These are phyloP conservation scores for Noccaea bulbosa DNA, from an alignment of 345 rosid species.

Conservation along the genomic window DNA sequence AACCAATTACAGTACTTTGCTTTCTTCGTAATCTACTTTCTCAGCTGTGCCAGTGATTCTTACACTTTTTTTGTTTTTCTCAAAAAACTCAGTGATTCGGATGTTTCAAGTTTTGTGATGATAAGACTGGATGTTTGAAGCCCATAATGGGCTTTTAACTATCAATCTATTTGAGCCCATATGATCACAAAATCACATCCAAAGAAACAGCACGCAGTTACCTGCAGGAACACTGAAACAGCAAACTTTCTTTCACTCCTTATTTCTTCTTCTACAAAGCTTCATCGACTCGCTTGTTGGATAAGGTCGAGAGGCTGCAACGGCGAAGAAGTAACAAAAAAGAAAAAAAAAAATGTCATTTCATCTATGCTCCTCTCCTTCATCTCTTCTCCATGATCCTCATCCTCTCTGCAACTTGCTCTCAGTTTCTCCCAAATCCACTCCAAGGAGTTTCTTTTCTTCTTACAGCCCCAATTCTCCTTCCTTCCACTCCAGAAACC, in stretches of 20 bases:
- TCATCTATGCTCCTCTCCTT: conserved; percentile 53
- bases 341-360: conserved; percentile 50
- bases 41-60: too few species aligned
- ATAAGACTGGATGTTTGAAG: too few species aligned
- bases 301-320: conserved; percentile 38
- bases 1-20: too few species aligned
- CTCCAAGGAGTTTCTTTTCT: conserved; percentile 39
- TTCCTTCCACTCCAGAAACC: conserved; percentile 41
- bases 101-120: too few species aligned
- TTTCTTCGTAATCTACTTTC: too few species aligned
- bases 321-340: neutral
- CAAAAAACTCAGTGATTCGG: too few species aligned
- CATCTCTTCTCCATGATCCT: conserved; percentile 53
- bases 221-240: neutral
- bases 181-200: neutral
- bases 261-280: conserved; percentile 9
- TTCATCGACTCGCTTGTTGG: conserved; percentile 22
- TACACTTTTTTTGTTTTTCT: too few species aligned
- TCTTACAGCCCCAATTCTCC: conserved; percentile 37
- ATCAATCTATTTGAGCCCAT: neutral
- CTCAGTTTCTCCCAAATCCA: conserved; percentile 43
- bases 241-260: neutral
- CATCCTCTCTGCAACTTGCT: conserved; percentile 47
- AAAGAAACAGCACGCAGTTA: conserved; percentile 16
- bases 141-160: neutral